Base-by-base conservation (phyloP, 2,329 filamentous ascomycete genomes). In the Fusarium brachygibbosum region DNA sequence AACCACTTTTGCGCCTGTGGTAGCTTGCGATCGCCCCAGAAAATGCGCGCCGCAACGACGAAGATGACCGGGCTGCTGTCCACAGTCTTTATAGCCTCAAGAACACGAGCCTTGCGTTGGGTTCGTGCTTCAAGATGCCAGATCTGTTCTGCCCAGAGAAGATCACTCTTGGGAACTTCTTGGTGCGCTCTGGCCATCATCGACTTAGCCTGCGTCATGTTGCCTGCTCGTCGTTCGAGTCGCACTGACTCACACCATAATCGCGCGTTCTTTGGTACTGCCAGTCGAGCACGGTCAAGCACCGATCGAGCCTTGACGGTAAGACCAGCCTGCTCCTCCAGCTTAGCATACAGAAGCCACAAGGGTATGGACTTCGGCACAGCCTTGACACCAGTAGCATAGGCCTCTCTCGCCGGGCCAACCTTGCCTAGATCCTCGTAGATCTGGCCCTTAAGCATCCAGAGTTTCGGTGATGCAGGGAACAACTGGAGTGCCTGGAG, bases 361-460 rank as follows among this genome's bases (percentile, higher is more conserved):
- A 99, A 85, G 2, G 94, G 88, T 1, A 97, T 91, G 1, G 93
- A 95, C 67, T 90, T 90, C 4, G 94, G 89, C 58, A 93, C 95
- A 1, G 93, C 93, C 75, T 96, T 92, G 40, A 95, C 97, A 35
- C 96, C 96, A 6, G 93, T 91, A 62, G 88, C 89, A 80, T 96
- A 98, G 0, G 95, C 94, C 78, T 98, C 94, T 46, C 96, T 89
- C 5, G 96, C 96, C 79, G 96, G 92, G 0, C 91, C 90, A 16
- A 91, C 82, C 81, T 93, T 94, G 73, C 88, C 90, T 46, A 94
- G 86, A 42, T 90, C 87, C 76, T 98, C 92, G 84, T 99, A 99
- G 67, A 98, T 96, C 77, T 99, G 96, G 0, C 97, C 96, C 81
- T 99, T 99, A 84, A 97, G 93, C 92, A 98, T 98, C 91, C 95